A percentile compares a stretch with the other conserved stretches of the same genome.
Conservation (phyloP, 805 yeast species). For the Komagataella kurtzmanii region DNA sequence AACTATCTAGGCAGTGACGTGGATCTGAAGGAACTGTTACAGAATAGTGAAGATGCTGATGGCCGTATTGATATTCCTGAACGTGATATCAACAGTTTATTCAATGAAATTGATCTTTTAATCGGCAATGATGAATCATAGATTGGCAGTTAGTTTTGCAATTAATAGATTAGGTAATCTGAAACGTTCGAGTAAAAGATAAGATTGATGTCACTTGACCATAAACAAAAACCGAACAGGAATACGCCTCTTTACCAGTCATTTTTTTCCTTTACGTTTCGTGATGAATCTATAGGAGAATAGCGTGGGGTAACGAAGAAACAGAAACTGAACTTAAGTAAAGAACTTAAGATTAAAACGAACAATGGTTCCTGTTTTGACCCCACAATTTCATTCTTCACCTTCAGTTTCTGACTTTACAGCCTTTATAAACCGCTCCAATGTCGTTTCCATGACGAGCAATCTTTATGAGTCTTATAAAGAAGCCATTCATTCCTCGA, state of each 20-base stretch:
- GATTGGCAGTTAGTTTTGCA: neutral
- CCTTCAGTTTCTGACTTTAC: neutral
- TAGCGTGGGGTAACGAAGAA: neutral
- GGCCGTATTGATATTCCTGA: neutral
- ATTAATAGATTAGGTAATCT: neutral
- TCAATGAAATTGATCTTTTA: constrained; percentile 2
- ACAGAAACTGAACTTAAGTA: no score
- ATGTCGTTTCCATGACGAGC: neutral
- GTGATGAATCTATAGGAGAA: neutral
- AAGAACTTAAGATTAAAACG: no score
- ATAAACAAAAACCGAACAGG: neutral
- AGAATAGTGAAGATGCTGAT: neutral
- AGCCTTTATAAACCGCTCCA: neutral
- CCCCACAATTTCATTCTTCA: neutral
- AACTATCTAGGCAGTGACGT: neutral
- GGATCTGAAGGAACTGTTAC: neutral
- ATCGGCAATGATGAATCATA: constrained; percentile 1
- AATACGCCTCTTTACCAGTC: neutral
- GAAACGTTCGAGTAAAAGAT: neutral
- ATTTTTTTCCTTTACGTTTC: neutral
- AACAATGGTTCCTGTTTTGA: neutral
- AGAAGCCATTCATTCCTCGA: constrained; percentile 3
- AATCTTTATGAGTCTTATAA: neutral
- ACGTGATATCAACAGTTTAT: neutral
- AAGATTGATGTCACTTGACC: neutral